Conservation (phyloP, 441 rosid genomes). For the Pelargonium fulgidum region DNA sequence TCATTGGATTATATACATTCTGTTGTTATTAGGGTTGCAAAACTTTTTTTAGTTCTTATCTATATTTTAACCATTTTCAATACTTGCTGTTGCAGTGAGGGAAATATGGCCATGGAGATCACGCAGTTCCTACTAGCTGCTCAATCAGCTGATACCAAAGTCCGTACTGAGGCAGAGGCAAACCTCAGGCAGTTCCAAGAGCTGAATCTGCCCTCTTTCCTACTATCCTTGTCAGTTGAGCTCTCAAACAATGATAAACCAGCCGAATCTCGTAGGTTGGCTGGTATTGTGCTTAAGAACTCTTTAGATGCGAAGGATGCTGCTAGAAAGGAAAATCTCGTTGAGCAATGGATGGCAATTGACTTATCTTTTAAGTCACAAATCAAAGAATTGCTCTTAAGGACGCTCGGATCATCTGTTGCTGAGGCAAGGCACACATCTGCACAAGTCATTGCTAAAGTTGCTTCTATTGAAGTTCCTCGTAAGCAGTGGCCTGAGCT, state of each 20-base stretch:
- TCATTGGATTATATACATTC: not conserved
- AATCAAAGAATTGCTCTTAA: constrained; percentile 34
- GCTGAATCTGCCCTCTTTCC: constrained; percentile 40
- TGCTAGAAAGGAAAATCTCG: constrained; percentile 40
- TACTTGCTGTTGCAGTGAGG: constrained; percentile 17
- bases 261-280: constrained; percentile 43
- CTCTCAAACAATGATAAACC: constrained; percentile 48
- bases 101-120: constrained; percentile 49
- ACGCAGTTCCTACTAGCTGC: constrained; percentile 45
- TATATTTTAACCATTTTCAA: not conserved
- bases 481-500: constrained; percentile 53
- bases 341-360: constrained; percentile 45
- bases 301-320: constrained; percentile 51
- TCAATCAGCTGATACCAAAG: constrained; percentile 42
- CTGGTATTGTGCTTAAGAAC: constrained; percentile 46
- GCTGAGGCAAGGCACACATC: constrained; percentile 41
- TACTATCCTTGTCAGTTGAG: constrained; percentile 40
- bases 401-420: constrained; percentile 38
- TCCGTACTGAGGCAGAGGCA: constrained; percentile 53
- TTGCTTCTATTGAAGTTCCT: constrained; percentile 47
- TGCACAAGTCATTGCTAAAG: constrained; percentile 46
- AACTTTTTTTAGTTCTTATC: not conserved
- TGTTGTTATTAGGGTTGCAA: not conserved
- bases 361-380: constrained; percentile 35
- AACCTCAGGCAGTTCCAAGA: constrained; percentile 63